Evolutionary conservation across 257 asterid species (phyloP).

Genomic region (Coffea eugenioides): DNA sequence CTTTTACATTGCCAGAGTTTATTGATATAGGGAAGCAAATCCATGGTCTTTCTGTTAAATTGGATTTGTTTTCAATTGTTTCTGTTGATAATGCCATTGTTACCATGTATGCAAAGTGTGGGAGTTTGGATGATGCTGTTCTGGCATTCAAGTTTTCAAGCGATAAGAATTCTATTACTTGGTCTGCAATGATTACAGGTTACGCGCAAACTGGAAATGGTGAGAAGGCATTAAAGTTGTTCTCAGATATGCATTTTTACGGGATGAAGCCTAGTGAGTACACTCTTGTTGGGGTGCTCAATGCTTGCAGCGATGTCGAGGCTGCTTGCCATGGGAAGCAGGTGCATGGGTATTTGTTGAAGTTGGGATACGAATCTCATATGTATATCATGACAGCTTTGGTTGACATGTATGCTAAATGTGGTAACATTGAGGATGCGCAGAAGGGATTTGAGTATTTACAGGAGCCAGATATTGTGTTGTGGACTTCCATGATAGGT

Average conservation of each 20-base stretch:
- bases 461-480: conserved; percentile 59
- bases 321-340: conserved; percentile 56
- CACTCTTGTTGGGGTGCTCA: conserved; percentile 83
- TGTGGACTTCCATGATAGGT: conserved; percentile 88
- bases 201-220: conserved; percentile 69
- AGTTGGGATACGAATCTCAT: conserved; percentile 64
- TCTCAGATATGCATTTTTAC: conserved; percentile 59
- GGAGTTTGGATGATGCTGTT: conserved; percentile 51
- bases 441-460: conserved; percentile 59
- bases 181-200: conserved; percentile 93
- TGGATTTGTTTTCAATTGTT: conserved; percentile 38
- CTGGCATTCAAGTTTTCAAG: conserved; percentile 47
- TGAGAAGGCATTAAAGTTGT: conserved; percentile 56
- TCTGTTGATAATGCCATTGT: conserved; percentile 80
- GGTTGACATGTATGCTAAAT: conserved; percentile 90
- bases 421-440: conserved; percentile 61
- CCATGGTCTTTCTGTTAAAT: conserved; percentile 58
- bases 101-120: conserved; percentile 82
- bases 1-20: conserved; percentile 41
- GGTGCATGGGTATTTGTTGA: conserved; percentile 61
- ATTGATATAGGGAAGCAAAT: conserved; percentile 53
- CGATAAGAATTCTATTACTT: conserved; percentile 62
- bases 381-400: conserved; percentile 70
- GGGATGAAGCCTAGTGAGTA: conserved; percentile 69
- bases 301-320: conserved; percentile 67